Evolutionary conservation across 495 filamentous ascomycete species (phyloP).

Genomic region (Penicillium flavigenum): DNA sequence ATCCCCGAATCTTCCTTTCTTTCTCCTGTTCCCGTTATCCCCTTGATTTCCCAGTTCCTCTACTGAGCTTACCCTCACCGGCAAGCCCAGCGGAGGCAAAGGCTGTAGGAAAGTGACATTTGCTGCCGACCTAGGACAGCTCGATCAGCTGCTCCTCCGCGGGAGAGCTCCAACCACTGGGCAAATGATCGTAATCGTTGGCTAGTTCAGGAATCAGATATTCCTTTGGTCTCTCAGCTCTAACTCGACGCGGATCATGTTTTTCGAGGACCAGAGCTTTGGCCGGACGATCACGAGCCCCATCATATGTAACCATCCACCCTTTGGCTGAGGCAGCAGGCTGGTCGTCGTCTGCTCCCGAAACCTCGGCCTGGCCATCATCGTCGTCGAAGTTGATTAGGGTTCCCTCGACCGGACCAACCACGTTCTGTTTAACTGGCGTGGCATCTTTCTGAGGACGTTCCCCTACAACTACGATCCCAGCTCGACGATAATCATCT

Average conservation of each 20-base stretch:
- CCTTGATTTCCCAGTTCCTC: not conserved
- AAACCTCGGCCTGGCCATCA: not conserved
- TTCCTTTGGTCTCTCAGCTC: not conserved
- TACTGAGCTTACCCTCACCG: not conserved
- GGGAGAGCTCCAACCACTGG: not conserved
- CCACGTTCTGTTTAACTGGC: not conserved
- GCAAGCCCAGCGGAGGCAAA: not conserved
- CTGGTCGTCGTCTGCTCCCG: not conserved
- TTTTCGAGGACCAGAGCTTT: not conserved
- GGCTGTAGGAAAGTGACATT: not conserved
- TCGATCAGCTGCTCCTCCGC: not conserved
- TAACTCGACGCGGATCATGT: not conserved
- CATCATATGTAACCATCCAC: not conserved
- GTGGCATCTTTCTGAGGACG: not conserved
- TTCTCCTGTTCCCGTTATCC: not conserved
- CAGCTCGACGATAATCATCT: conserved; percentile 5
- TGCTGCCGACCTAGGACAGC: not conserved
- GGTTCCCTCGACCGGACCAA: not conserved
- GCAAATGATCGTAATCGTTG: not conserved
- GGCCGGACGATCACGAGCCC: not conserved
- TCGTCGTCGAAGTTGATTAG: not conserved
- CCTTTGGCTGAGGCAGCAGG: not conserved
- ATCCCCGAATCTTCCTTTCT: not conserved
- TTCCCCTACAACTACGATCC: not conserved
- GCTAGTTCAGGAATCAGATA: not conserved